Base-by-base conservation (phyloP, 1,284 basidiomycete species). In the Sporisorium scitamineum region DNA sequence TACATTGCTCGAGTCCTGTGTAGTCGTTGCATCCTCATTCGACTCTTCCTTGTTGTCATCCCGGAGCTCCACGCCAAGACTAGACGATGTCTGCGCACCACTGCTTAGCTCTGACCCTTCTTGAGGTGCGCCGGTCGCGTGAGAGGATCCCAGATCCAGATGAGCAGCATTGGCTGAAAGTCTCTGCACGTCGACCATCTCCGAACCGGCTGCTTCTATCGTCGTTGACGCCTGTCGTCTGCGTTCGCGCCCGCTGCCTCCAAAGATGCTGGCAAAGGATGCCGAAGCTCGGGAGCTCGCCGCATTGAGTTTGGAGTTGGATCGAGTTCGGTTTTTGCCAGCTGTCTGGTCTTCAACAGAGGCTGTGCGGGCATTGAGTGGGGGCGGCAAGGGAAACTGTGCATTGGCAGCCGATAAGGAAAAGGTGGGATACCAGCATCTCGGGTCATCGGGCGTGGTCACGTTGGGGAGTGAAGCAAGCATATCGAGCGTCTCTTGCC, bases 341-440 rank as follows among this genome's bases (percentile, higher is more conserved):
- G 29, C 8, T 39, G 24, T 37, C 26, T 42, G 44, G 13, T n/a
- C 24, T 7, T 84, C 67, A 26, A 37, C 14, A 14, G 34, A 37
- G 0, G 24, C 14, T 26, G 20, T 41, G 6, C 81, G 63, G 41
- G 81, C 53, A 47, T 87, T 82, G 2, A 87, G 86, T 20, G 90
- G 89, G 0, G 91, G 90, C 1, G 92, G 92, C 16, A 94, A 87
- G 1, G 92, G 90, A 0, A 94, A 88, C 0, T 88, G 86, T 0
- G 89, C 77, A 0, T 88, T 87, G 57, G 90, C 88, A 0, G 88
- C 54, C n/a, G 37, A 11, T 13, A 59, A 44, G 2, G 41, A 14
- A 14, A 67, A 67, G 18, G 39, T 54, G 10, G 66, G 63, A 50
- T 63, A 63, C 7, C 39, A 14, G 32, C 58, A 54, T 3, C 45